Evolutionary conservation across 1,139 yeast species (phyloP), one percentile per base, ranked within the genome.

Genomic region (Scheffersomyces illinoinensis): DNA sequence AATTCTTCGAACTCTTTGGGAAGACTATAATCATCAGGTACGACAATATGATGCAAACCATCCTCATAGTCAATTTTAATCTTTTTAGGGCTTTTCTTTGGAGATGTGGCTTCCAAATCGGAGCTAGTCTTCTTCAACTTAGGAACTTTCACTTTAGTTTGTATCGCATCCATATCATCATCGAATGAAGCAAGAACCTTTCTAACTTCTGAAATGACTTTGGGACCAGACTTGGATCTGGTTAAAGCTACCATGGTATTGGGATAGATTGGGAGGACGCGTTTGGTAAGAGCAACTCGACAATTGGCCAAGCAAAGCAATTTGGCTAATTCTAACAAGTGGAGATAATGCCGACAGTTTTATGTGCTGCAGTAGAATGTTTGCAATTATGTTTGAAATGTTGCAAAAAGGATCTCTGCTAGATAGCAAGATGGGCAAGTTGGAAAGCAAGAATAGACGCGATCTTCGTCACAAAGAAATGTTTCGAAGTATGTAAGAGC

Each of bases 1-100:
- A 58, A 69, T 0, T 71, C 71, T 4, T 74, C 65, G 64, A 80
- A 87, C 0, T 65, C 72, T 5, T 63, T 59, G 0, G 90, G 88
- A 4, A 85, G 68, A 8, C 62, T 57, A 17, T 70, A 61, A 57
- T 73, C 73, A 2, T 61, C 55, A 0, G 81, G 79, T 3, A 71
- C 63, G 3, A 59, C 63, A 6, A 76, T 65, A 57, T 71, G 76
- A 1, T 62, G 55, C 23, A 78, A 62, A 7, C 66, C 59, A 39
- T 76, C 79, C 62, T 79, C 83, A 23, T 73, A 65, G 49, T 66
- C 63, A 19, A 55, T 50, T 51, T 59, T 64, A 20, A 55, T 39
- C 48, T 58, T 58, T 19, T 49, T 46, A 4, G 39, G 26, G 7
- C 51, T 48, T 17, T 48, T 48, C 51, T 48, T 48, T 6, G 51